Evolutionary conservation across 371 early-diverging fungal genomes (phyloP).

Genomic region (Dichotomocladium elegans): DNA sequence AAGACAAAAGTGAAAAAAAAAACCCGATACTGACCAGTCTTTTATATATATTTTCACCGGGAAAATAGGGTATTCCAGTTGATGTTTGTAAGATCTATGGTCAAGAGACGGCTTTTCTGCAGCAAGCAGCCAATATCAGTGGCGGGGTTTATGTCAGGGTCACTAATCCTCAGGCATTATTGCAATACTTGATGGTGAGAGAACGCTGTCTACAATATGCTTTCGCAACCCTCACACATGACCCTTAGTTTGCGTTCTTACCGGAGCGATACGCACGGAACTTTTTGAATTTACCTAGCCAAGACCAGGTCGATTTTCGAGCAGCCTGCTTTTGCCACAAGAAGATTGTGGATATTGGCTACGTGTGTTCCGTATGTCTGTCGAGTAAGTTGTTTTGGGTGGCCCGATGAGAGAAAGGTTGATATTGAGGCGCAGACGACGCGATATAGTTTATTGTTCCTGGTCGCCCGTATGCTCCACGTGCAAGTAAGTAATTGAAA

Average conservation of each 20-base stretch:
- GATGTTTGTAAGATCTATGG: constrained; percentile 86
- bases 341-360: constrained; percentile 86
- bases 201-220: too few species aligned
- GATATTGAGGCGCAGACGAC: neutral
- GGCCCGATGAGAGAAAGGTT: too few species aligned
- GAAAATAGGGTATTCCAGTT: constrained; percentile 71
- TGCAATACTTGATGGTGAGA: constrained; percentile 82
- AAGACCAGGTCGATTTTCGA: constrained; percentile 86
- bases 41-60: too few species aligned
- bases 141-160: constrained; percentile 78
- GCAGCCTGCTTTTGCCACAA: constrained; percentile 97
- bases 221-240: too few species aligned
- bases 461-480: constrained; percentile 73
- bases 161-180: constrained; percentile 60
- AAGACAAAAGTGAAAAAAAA: neutral
- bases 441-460: constrained; percentile 77
- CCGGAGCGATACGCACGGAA: too few species aligned
- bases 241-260: too few species aligned
- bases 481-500: constrained; percentile 60
- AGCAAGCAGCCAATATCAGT: constrained; percentile 91
- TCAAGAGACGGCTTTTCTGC: constrained; percentile 81
- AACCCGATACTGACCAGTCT: neutral
- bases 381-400: constrained; percentile 65
- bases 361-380: constrained; percentile 94
- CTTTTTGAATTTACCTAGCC: constrained; percentile 65